Base-by-base conservation (phyloP, 202 grass and related monocot genomes). In the Setaria italica region DNA sequence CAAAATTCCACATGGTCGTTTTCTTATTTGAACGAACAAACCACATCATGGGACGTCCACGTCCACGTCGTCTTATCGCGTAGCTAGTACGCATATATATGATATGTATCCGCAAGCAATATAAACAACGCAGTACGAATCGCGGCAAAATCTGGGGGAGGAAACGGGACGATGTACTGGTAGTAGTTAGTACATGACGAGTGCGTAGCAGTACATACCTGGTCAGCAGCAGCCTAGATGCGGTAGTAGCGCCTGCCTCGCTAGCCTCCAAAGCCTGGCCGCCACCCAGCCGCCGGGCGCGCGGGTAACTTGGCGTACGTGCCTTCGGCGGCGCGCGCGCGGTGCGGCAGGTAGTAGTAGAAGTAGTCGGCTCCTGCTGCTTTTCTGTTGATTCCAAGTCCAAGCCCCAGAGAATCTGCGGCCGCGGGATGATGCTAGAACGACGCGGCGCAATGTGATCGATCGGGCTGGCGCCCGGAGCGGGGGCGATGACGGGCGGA, bases 231-330 rank as follows among this genome's bases (percentile, higher is more conserved):
- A 25, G 25, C 25, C 7, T 16, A 12, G 32, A 37, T 12, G 32
- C 15, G 12, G 16, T 19, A 37, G 35, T 4, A 78, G 65, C 6
- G 74, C 76, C 72, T 77, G 37, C 78, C 83, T 45, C 84, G 84
- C 88, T 79, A 90, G 58, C 42, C 59, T 79, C 84, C 84, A 83
- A 83, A 83, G 67, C 72, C 1, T 7, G 17, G 65, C 74, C 67
- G 76, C 74, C 35, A 41, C 16, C 55, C 51, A 19, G 51, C 16
- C 4, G 51, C 7, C 19, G 55, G 3, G 6, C 37, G 25, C 25
- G 25, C 25, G 25, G 10, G 29, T 47, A 66, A 49, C 59, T 21
- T 76, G 82, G 49, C 76, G 59, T 49, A 14, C 58, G 13, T 46
- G 39, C 39, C 39, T 46, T 46, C 41, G 42, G 41, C 74, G 73